phyloP scores from a whole-genome alignment of 202 grass and related monocot species.

The Sporobolus alterniflorus region DNA sequence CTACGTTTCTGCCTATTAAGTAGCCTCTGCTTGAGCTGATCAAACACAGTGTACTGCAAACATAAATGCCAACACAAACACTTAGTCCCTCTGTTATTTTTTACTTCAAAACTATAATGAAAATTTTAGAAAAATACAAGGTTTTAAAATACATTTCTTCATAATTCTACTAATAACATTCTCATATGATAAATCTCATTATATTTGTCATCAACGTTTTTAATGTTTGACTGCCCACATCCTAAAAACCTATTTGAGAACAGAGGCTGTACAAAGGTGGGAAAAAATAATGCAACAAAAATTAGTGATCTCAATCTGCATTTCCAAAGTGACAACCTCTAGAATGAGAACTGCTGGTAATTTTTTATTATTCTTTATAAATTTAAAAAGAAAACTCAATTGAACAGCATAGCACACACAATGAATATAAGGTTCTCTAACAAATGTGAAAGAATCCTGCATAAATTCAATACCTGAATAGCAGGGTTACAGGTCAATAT shows the following conservation, averaged over 20 bases:
- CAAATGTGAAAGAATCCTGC: not conserved
- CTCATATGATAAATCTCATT: not conserved
- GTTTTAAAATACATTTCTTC: not conserved
- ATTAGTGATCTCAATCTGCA: not conserved
- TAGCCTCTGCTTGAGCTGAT: constrained; percentile 88
- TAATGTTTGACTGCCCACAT: too few species aligned
- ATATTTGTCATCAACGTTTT: not conserved
- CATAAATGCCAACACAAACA: constrained; percentile 14
- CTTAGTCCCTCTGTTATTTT: not conserved
- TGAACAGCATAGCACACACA: not conserved
- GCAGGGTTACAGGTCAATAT: constrained; percentile 96
- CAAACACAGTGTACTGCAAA: constrained; percentile 93
- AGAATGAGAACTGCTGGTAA: not conserved
- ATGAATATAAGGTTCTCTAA: constrained; percentile 16
- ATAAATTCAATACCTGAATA: constrained; percentile 79
- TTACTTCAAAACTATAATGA: not conserved
- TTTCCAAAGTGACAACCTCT: not conserved
- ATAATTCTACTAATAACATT: not conserved
- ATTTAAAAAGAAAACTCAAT: not conserved
- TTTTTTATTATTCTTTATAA: not conserved
- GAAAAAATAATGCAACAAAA: too few species aligned
- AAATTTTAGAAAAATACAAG: not conserved
- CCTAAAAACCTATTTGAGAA: too few species aligned
- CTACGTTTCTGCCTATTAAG: constrained; percentile 50
- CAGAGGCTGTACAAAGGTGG: too few species aligned